A percentile compares a stretch with the other conserved stretches of the same genome.
Evolutionary conservation across 495 filamentous ascomycete genomes (phyloP).

Genomic region (Daldinia decipiens): DNA sequence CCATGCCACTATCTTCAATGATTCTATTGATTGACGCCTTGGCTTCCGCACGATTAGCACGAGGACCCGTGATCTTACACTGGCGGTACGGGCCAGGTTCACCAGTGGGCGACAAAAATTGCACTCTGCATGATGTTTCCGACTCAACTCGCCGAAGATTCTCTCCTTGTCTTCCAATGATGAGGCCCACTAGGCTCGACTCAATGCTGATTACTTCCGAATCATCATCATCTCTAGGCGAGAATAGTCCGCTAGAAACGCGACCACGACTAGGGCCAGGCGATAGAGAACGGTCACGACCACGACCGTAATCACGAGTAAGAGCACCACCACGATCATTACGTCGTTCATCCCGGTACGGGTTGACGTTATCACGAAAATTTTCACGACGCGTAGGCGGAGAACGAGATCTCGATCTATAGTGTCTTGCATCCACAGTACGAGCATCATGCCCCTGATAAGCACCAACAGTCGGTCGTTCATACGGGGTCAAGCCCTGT

Average conservation of each 20-base stretch:
- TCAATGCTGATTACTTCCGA: conserved; percentile 80
- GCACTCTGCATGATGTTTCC: conserved; percentile 78
- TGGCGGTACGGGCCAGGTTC: conserved; percentile 74
- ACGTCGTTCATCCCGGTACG: conserved; percentile 80
- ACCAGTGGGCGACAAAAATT: conserved; percentile 77
- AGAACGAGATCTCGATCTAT: conserved; percentile 74
- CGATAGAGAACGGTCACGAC: conserved; percentile 73
- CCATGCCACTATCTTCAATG: conserved; percentile 82
- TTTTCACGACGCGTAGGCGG: conserved; percentile 72
- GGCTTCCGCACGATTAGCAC: conserved; percentile 72
- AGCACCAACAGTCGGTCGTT: conserved; percentile 52
- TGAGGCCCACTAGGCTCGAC: conserved; percentile 78
- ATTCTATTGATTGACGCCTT: conserved; percentile 80
- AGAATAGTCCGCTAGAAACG: conserved; percentile 55
- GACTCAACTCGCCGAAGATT: conserved; percentile 80
- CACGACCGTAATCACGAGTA: conserved; percentile 66
- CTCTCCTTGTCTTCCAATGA: conserved; percentile 85
- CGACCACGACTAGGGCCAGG: conserved; percentile 61
- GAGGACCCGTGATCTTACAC: conserved; percentile 79
- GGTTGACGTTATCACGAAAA: conserved; percentile 76
- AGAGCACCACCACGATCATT: conserved; percentile 65
- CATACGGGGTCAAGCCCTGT: conserved; percentile 68
- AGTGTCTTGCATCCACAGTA: conserved; percentile 57
- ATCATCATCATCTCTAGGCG: conserved; percentile 67
- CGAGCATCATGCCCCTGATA: conserved; percentile 56